A percentile compares a stretch with the other conserved stretches of the same genome.
Evolutionary conservation across 768 basidiomycete genomes (phyloP).

Genomic region (Hydnomerulius pinastri): DNA sequence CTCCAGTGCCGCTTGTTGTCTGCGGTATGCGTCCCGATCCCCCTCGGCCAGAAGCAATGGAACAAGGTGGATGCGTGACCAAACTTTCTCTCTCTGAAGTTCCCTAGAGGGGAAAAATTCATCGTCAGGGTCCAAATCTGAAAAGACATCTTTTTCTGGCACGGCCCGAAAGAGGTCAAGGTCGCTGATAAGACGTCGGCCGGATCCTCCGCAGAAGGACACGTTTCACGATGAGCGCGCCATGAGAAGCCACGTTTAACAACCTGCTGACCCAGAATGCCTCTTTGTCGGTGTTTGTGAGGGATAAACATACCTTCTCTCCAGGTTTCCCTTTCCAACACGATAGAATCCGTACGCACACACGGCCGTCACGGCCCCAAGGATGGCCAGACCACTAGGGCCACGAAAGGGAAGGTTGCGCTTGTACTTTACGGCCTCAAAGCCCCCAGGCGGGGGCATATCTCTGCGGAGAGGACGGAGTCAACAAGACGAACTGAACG

Average conservation of each 20-base stretch:
- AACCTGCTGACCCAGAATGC: constrained; percentile 54
- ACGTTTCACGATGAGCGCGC: constrained; percentile 73
- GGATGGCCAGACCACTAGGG: constrained; percentile 81
- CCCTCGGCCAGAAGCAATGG: constrained; percentile 91
- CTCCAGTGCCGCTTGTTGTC: constrained; percentile 72
- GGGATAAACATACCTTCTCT: constrained; percentile 77
- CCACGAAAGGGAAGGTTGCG: constrained; percentile 91
- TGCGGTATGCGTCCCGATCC: constrained; percentile 86
- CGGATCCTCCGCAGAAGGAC: constrained; percentile 53
- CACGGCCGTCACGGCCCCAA: constrained; percentile 82
- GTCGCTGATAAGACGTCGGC: constrained; percentile 46
- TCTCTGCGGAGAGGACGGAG: constrained; percentile 57
- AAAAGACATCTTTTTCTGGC: constrained; percentile 40
- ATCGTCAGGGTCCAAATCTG: constrained; percentile 43
- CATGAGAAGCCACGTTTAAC: constrained; percentile 61
- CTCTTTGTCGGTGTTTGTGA: constrained; percentile 22
- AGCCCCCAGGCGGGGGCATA: constrained; percentile 93
- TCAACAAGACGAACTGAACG: constrained; percentile 8
- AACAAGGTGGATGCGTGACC: constrained; percentile 94
- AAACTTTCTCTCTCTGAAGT: constrained; percentile 87
- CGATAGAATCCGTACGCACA: constrained; percentile 93
- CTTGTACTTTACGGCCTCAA: constrained; percentile 91
- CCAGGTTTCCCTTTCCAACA: constrained; percentile 86
- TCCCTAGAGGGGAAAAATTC: constrained; percentile 62
- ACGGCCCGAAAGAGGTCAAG: constrained; percentile 40